Base-by-base conservation (phyloP, 371 early-diverging fungal species). In the Lichtheimia hyalospora region DNA sequence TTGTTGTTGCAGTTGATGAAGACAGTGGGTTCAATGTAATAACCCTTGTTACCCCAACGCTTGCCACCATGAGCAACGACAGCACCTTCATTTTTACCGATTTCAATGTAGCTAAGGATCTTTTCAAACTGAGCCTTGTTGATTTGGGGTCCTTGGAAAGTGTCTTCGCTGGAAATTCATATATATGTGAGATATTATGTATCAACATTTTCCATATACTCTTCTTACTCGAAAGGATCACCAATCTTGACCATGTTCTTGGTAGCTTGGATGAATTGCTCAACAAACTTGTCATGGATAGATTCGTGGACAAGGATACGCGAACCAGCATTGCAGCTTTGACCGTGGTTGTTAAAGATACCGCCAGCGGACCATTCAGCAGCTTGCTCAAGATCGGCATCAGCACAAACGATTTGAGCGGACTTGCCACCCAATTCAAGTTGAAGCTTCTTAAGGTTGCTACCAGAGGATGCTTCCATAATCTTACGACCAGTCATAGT, bases 381-480 rank as follows among this genome's bases (percentile, higher is more conserved):
- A 6, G 93, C 93, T 51, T 79, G 74, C 16, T 88, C 87, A 41
- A 95, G 63, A 64, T 96, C 90, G 3, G 91, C 93, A 67, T 93
- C 94, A 5, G 84, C 87, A 72, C 88, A 91, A 14, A 96, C 90
- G 50, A 95, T 91, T 58, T 89, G 83, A 0, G 96, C 91, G 23
- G 87, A 87, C 79, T 96, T 96, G 54, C 97, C 97, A 52, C 96
- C 96, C 23, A 96, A 86, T 71, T 96, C 96, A 21, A 96, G 85
- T 27, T 90, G 84, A 23, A 91, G 82, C 16, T 83, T 73, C 70
- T 93, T 92, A 49, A 94, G 81, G 42, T 86, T 90, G 46, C 82
- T 80, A 16, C 68, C 69, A 4, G 92, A 86, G 39, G 91, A 82
- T 5, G 82, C 71, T 39, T 80, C 79, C 73, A 89, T 79, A 53